These are phyloP conservation scores for Beta lomatogona DNA, from an alignment of 179 eudicot species.

Conservation along the genomic window DNA sequence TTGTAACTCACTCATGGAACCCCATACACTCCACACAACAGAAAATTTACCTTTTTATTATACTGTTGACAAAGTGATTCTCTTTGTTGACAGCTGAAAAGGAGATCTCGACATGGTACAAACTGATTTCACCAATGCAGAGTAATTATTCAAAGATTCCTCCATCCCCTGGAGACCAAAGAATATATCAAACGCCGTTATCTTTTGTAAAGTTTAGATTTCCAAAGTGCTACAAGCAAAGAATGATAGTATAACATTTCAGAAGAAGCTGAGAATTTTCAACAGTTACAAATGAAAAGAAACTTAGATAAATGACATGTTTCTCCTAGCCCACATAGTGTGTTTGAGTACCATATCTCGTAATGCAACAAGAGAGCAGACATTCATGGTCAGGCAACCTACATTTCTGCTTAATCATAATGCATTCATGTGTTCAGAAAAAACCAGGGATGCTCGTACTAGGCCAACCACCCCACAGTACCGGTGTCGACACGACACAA, in stretches of 20 bases:
- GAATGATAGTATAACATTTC: background rate
- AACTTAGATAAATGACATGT: background rate
- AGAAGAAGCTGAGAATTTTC: background rate
- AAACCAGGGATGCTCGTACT: no score
- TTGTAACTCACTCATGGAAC: background rate
- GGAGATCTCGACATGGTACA: slow-evolving; percentile 74
- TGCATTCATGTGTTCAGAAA: background rate
- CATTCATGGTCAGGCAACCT: background rate
- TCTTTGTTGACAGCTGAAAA: slow-evolving; percentile 79
- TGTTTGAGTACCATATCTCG: background rate
- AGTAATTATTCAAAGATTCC: slow-evolving; percentile 89
- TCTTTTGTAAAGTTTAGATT: background rate
- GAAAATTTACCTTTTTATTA: background rate
- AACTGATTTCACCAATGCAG: slow-evolving; percentile 79
- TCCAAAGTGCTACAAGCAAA: background rate
- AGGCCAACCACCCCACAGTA: no score
- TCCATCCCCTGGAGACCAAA: slow-evolving; percentile 87
- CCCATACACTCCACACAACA: background rate
- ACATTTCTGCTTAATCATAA: background rate
- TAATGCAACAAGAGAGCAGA: background rate
- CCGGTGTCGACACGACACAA: no score
- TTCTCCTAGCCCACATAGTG: background rate
- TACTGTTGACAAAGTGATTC: slow-evolving; percentile 92
- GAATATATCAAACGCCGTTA: background rate
- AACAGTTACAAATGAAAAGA: no score